Base-by-base conservation (phyloP, 2,329 filamentous ascomycete genomes). In the Beauveria sp. region DNA sequence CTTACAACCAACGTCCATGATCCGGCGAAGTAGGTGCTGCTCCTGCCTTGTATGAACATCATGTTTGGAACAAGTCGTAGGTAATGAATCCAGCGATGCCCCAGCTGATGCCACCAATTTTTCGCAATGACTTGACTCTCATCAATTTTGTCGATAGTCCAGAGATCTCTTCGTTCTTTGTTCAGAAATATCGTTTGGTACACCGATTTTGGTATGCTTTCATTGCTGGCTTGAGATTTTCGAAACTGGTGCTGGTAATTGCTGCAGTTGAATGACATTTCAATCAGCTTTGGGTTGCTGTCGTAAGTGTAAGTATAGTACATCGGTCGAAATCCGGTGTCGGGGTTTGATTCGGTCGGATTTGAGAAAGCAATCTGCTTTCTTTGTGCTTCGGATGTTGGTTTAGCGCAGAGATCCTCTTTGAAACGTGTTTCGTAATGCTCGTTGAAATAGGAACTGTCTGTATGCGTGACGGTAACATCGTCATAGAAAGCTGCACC, bases 231-330 rank as follows among this genome's bases (percentile, higher is more conserved):
- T 20, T 68, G 69, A 0, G 70, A 69, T 22, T 71, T 70, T 1
- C 84, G 84, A 64, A 91, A 88, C 69, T 91, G 88, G 50, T 86
- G 80, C 70, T 91, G 88, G 72, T 91, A 90, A 70, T 90, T 89
- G 43, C 85, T 87, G 74, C 86, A 89, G 71, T 91, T 87, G 72
- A 90, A 91, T 61, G 82, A 87, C 85, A 87, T 87, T 70, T 87
- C 85, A 8, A 88, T 81, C 67, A 85, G 82, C 2, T 75, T 80
- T 1, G 78, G 77, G 66, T 86, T 80, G 16, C 79, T 63, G 0
- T 76, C 72, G 69, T 88, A 87, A 58, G 79, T 81, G 60, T 86
- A 83, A 65, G 84, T 87, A 68, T 82, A 81, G 73, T 87, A 88
- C 85, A 87, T 87, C 57, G 85, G 84, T 55, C 79, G 77, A 75